These are phyloP conservation scores for Termitomyces sp. DNA, from an alignment of 768 basidiomycete genomes.

Conservation along the genomic window DNA sequence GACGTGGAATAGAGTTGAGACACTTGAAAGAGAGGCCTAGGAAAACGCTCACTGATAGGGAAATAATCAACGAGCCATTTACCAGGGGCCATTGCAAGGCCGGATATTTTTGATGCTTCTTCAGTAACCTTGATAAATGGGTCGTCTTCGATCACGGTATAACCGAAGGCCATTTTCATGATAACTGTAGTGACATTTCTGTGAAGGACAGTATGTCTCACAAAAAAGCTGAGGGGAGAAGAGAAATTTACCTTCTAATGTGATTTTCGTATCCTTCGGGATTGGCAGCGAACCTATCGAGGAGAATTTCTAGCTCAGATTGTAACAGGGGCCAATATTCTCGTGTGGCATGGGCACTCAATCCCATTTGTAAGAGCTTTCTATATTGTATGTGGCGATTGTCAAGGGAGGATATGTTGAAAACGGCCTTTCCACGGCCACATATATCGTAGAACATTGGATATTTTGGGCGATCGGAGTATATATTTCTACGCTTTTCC, in stretches of 20 bases:
- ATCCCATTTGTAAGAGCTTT: constrained; percentile 29
- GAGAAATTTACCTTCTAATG: constrained; percentile 26
- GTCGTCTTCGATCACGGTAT: constrained; percentile 29
- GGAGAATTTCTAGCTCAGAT: constrained; percentile 26
- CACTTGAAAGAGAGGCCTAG: neutral
- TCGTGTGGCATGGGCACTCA: constrained; percentile 28
- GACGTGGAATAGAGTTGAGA: neutral
- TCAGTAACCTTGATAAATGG: constrained; percentile 33
- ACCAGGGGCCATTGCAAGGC: constrained; percentile 33
- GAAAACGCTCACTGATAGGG: constrained; percentile 26
- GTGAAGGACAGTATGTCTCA: neutral
- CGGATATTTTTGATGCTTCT: constrained; percentile 33
- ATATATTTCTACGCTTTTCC: constrained; percentile 42
- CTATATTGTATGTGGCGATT: constrained; percentile 34
- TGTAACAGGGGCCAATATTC: constrained; percentile 30
- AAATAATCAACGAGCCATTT: constrained; percentile 39
- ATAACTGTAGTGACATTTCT: constrained; percentile 34
- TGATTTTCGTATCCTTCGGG: constrained; percentile 29
- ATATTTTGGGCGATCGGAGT: constrained; percentile 47
- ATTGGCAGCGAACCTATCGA: constrained; percentile 23
- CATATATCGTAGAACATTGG: constrained; percentile 40
- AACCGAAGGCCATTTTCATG: constrained; percentile 39
- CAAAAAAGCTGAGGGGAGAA: neutral
- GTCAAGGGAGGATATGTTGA: constrained; percentile 37
- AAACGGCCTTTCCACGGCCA: constrained; percentile 32